phyloP scores from a whole-genome alignment of 2,329 filamentous ascomycete species.

The Alternaria ventricosa region DNA sequence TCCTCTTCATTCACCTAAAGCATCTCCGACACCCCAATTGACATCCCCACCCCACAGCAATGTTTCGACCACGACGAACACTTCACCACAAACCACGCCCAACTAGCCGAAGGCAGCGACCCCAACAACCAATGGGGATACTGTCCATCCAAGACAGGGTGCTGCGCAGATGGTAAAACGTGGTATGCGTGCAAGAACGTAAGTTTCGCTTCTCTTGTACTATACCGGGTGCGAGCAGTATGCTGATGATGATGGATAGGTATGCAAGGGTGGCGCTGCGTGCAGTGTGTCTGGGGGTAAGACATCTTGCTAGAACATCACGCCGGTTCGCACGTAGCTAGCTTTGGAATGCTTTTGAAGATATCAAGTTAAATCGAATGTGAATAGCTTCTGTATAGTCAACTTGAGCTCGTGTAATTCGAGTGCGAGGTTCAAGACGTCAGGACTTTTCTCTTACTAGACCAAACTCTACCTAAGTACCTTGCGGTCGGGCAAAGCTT shows the following conservation, averaged over 20 bases:
- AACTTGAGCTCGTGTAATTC: no score
- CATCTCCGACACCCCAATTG: background rate
- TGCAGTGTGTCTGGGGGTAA: background rate
- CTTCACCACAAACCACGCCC: background rate
- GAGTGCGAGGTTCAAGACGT: no score
- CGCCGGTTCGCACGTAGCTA: no score
- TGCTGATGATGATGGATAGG: background rate
- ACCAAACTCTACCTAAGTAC: no score
- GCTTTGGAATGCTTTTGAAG: no score
- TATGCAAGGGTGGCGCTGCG: background rate
- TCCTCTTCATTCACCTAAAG: no score
- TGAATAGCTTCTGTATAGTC: no score
- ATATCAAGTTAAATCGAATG: no score
- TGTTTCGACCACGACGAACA: background rate
- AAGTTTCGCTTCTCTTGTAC: background rate
- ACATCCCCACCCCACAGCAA: background rate
- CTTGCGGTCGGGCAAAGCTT: no score
- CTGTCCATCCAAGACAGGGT: background rate
- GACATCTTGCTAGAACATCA: no score
- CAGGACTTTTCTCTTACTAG: no score
- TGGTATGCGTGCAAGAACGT: background rate
- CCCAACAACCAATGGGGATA: background rate
- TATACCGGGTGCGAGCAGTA: background rate
- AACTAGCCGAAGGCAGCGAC: background rate
- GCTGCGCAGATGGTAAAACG: background rate